Conservation (phyloP, 331 rosid species). For the Malus hybrid region DNA sequence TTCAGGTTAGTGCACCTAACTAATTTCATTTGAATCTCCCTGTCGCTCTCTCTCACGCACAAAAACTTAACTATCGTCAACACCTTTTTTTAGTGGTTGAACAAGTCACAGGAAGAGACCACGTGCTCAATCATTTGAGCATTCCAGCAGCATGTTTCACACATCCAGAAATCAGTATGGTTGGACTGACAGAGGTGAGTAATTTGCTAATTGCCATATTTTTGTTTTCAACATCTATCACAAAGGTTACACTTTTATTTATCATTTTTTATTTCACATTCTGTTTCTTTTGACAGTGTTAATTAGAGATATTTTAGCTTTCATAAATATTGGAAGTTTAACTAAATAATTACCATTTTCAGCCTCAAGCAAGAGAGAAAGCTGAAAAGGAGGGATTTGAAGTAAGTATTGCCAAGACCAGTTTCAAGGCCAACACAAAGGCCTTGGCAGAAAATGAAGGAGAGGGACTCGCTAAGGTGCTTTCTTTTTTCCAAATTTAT, state of each 20-base stretch:
- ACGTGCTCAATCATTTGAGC: conserved; percentile 92
- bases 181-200: conserved; percentile 91
- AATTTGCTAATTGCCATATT: background rate
- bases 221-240: background rate
- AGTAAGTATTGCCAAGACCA: conserved; percentile 85
- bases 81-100: conserved; percentile 67
- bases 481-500: background rate
- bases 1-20: conserved; percentile 49
- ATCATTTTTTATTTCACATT: too few relatives aligned
- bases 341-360: conserved; percentile 22
- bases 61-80: background rate
- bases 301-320: background rate
- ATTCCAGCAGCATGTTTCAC: conserved; percentile 99
- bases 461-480: conserved; percentile 97
- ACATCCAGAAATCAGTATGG: conserved; percentile 99
- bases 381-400: conserved; percentile 85
- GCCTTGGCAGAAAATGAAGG: conserved; percentile 99
- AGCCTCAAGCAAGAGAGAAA: conserved; percentile 99
- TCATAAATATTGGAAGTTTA: conserved; percentile 1
- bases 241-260: background rate
- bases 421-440: conserved; percentile 99
- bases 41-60: background rate
- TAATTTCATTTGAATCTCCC: background rate
- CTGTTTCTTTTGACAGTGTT: too few relatives aligned
- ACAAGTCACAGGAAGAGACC: conserved; percentile 94